Conservation (phyloP, 148 eudicot genomes). For the Rhododendron vialii region DNA sequence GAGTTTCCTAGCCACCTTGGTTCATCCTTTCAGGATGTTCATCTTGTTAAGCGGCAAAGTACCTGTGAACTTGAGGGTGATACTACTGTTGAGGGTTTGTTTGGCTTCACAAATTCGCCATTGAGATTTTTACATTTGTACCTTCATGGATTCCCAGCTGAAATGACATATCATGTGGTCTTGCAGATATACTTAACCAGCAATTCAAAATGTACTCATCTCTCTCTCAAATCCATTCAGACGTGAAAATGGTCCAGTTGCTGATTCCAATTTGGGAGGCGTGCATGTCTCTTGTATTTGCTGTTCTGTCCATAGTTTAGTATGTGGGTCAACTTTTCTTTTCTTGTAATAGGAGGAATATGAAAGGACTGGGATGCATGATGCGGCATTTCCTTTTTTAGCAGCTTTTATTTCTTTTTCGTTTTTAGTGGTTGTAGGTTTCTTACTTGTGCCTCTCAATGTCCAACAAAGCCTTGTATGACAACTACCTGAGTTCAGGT, state of each 20-base stretch:
- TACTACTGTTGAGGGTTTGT: slow-evolving; percentile 65
- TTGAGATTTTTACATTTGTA: not conserved
- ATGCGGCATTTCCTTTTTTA: slow-evolving; percentile 12
- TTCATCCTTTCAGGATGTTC: slow-evolving; percentile 32
- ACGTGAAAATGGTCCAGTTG: slow-evolving; percentile 91
- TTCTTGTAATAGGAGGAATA: slow-evolving; percentile 63
- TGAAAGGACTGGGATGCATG: slow-evolving; percentile 67
- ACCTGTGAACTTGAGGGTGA: slow-evolving; percentile 91
- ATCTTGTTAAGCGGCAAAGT: slow-evolving; percentile 57
- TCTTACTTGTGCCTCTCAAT: not conserved
- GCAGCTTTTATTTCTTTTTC: not conserved
- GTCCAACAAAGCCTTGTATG: not conserved
- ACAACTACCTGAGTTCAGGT: not conserved
- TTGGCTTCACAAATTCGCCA: slow-evolving; percentile 1
- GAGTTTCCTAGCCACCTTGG: slow-evolving; percentile 35
- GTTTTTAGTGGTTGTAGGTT: not conserved
- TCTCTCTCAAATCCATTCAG: slow-evolving; percentile 72
- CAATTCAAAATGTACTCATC: slow-evolving; percentile 62
- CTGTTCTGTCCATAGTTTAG: not conserved
- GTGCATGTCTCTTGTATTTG: slow-evolving; percentile 10
- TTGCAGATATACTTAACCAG: slow-evolving; percentile 79
- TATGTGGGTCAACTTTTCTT: slow-evolving; percentile 5
- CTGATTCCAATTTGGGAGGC: slow-evolving; percentile 98
- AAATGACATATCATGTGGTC: slow-evolving; percentile 1
- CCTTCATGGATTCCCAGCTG: slow-evolving; percentile 1